Base-by-base conservation (phyloP, 371 early-diverging fungal species). In the Mucor sp. region DNA sequence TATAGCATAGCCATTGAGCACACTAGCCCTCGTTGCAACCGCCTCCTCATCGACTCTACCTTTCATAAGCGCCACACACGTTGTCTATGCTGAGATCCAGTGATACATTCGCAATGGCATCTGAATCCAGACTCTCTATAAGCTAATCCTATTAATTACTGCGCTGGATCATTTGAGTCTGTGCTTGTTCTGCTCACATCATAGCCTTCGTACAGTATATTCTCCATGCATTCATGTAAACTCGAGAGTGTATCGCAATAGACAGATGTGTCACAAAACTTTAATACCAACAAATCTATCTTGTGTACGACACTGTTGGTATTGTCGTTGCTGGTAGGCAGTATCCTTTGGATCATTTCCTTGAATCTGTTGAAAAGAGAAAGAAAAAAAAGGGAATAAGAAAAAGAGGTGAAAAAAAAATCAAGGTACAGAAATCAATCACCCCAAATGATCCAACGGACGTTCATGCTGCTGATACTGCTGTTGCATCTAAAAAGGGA, bases 51-150 rank as follows among this genome's bases (percentile, higher is more conserved):
- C n/a, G n/a, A n/a, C n/a, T n/a, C n/a, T n/a, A 76, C 81, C 78
- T 81, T 70, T 86, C 85, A 66, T 78, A 74, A 4, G 81, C 70
- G 6, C 71, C 71, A 28, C 78, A 77, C 19, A 83, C 5, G 7
- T 57, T 43, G 25, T 75, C 73, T n/a, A 63, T 21, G 25, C 63
- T 65, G 8, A 71, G 50, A 21, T 77, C 55, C 15, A 25, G 1
- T 0, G 27, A 53, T 53, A 15, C 27, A 53, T 28, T 39, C 19
- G 58, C 28, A 30, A 44, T 28, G 63, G 37, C 30, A 60, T 61
- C 23, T 6, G 6, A 8, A 59, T 59, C 59, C 19, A 59, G 39
- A 28, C 28, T 41, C 37, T 17, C 27, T 44, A 58, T 14, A 53
- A 53, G 53, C 53, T 53, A 53, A 53, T 53, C 23, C 48, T 23